Evolutionary conservation across 257 asterid genomes (phyloP), one percentile per base, ranked within the genome.

Genomic region (Prunella vulgaris): DNA sequence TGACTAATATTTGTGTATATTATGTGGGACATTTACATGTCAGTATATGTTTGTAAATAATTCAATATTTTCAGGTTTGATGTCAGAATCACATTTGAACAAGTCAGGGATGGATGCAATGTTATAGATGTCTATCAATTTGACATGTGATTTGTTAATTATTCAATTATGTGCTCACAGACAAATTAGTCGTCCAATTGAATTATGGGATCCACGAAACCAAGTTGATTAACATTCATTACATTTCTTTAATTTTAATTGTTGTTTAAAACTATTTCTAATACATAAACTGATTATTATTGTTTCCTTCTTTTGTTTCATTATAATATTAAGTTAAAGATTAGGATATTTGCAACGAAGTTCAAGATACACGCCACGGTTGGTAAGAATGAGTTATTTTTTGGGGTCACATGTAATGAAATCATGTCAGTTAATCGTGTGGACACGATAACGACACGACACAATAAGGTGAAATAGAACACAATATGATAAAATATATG

Each of bases 121-220:
- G 64, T 7, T 49, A 25, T 5, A 10, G 5, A 58, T n/a, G 20
- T 60, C 7, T 27, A 10, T 12, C 7, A 48, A 5, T 32, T 67
- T 60, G 70, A 68, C 74, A 51, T 60, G 59, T 48, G 28, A 49
- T 15, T 59, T 49, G 38, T 49, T 53, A 37, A 13, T 10, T 33
- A 66, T 33, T 42, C 53, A 59, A 10, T 32, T 15, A 44, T 56
- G 37, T 24, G 10, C 62, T 12, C 1, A 30, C 5, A 22, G 48
- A 66, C 63, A 73, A 66, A 32, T 59, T 44, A 66, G 71, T 20
- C 17, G 49, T 64, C 60, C 59, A 17, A 13, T 12, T 70, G 59
- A 22, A 7, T 7, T 15, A n/a, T 28, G 44, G 44, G 22, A 14
- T 59, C 44, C 22, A 59, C 18, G 42, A 59, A 28, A 59, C n/a